Percentiles rank a stretch among this genome's conserved stretches.
Evolutionary conservation across 306 rosid genomes (phyloP).

Genomic region (Malus sylvestris): DNA sequence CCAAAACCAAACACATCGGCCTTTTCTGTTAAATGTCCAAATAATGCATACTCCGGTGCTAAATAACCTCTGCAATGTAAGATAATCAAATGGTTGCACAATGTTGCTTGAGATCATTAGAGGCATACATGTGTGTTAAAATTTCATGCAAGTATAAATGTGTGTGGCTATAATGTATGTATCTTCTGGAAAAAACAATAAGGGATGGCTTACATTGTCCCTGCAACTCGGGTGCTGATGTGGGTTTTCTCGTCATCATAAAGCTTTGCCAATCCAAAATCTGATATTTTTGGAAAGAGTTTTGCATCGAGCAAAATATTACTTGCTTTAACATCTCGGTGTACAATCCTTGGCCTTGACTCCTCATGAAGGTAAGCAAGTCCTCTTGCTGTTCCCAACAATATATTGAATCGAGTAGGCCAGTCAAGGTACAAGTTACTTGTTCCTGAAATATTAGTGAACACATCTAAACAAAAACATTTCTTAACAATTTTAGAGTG

Average conservation of each 20-base stretch:
- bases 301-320: constrained; percentile 27
- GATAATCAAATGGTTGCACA: neutral
- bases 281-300: constrained; percentile 25
- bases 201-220: constrained; percentile 23
- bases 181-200: neutral
- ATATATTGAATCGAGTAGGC: constrained; percentile 26
- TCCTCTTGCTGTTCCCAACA: constrained; percentile 27
- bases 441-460: constrained; percentile 4
- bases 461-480: neutral
- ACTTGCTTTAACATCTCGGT: constrained; percentile 36
- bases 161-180: too few species aligned
- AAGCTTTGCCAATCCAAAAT: constrained; percentile 38
- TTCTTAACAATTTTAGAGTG: neutral
- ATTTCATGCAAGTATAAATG: too few species aligned
- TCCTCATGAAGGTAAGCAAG: constrained; percentile 34
- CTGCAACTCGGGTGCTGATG: constrained; percentile 32
- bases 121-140: neutral
- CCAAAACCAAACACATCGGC: constrained; percentile 18
- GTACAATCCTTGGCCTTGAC: constrained; percentile 23
- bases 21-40: constrained; percentile 16
- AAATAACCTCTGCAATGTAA: constrained; percentile 19
- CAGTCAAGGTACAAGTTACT: constrained; percentile 14
- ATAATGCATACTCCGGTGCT: constrained; percentile 23
- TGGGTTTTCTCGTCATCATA: constrained; percentile 27
- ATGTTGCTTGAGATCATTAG: neutral